These are phyloP conservation scores for Dioszegia aurantiaca DNA, from an alignment of 768 basidiomycete genomes.

Conservation along the genomic window DNA sequence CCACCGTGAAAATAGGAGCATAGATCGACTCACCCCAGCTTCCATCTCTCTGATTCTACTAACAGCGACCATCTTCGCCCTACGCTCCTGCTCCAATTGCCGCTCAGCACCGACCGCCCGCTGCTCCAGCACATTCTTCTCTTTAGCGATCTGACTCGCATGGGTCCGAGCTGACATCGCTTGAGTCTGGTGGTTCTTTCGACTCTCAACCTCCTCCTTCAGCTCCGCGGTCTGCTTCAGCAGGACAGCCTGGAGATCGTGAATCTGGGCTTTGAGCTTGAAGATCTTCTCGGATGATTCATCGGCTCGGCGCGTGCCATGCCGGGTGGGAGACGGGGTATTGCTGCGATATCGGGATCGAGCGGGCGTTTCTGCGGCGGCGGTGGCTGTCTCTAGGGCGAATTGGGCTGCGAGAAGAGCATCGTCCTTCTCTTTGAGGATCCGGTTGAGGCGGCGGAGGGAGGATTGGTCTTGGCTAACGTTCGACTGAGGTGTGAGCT, in stretches of 20 bases:
- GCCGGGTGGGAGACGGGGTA: conserved; percentile 4
- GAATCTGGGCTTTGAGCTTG: background rate
- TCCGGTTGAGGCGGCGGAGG: conserved; percentile 3
- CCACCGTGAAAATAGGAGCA: background rate
- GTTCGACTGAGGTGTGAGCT: background rate
- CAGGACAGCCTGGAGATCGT: background rate
- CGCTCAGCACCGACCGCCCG: background rate
- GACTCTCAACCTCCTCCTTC: conserved; percentile 11
- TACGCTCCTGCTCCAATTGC: conserved; percentile 8
- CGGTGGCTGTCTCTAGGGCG: background rate
- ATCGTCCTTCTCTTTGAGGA: conserved; percentile 13
- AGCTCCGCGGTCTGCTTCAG: background rate
- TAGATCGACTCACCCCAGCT: background rate
- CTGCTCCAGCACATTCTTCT: conserved; percentile 15
- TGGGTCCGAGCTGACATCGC: conserved; percentile 15
- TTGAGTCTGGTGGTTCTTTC: conserved; percentile 12
- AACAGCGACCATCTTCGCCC: no score
- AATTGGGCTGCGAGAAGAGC: conserved; percentile 2
- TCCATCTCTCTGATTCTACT: no score
- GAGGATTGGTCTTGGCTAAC: background rate
- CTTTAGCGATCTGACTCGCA: conserved; percentile 21
- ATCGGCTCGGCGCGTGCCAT: background rate
- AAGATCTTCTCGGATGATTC: conserved; percentile 3
- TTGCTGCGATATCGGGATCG: conserved; percentile 6
- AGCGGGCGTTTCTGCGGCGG: conserved; percentile 2